These are phyloP conservation scores for Aspergillus sp. DNA, from an alignment of 2,329 filamentous ascomycete genomes.

Conservation along the genomic window DNA sequence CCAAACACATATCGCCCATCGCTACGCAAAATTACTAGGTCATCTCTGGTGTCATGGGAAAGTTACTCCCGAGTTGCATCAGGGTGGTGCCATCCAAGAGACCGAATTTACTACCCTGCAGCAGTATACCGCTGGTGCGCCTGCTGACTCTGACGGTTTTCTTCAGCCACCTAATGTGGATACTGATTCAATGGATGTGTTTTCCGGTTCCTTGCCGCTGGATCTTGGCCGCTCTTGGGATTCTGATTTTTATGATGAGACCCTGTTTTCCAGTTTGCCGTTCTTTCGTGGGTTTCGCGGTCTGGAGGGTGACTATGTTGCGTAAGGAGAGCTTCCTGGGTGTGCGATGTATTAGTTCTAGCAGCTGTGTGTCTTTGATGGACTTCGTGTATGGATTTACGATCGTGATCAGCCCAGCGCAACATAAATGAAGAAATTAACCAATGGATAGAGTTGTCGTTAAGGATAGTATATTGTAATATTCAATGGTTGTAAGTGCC, in stretches of 20 bases:
- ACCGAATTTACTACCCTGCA: background rate
- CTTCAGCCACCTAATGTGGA: background rate
- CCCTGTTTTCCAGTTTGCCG: background rate
- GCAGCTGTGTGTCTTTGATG: no score
- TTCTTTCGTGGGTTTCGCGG: background rate
- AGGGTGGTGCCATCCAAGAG: background rate
- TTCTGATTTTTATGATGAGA: background rate
- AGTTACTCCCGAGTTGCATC: background rate
- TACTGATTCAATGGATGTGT: background rate
- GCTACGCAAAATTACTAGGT: constrained; percentile 12
- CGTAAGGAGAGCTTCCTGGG: no score
- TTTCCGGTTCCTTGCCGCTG: background rate
- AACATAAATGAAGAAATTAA: no score
- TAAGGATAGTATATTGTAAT: no score
- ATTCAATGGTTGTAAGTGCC: no score
- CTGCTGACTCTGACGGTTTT: background rate
- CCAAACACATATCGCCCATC: constrained; percentile 12
- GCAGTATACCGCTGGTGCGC: background rate
- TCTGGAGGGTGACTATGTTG: background rate
- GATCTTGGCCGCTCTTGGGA: background rate
- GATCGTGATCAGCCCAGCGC: no score
- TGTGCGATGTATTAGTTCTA: no score
- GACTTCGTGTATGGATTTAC: no score
- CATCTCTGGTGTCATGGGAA: constrained; percentile 13
- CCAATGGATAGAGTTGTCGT: no score